Evolutionary conservation across 1,139 yeast species (phyloP).

Genomic region (Kurtzmaniella quercitrusa): DNA sequence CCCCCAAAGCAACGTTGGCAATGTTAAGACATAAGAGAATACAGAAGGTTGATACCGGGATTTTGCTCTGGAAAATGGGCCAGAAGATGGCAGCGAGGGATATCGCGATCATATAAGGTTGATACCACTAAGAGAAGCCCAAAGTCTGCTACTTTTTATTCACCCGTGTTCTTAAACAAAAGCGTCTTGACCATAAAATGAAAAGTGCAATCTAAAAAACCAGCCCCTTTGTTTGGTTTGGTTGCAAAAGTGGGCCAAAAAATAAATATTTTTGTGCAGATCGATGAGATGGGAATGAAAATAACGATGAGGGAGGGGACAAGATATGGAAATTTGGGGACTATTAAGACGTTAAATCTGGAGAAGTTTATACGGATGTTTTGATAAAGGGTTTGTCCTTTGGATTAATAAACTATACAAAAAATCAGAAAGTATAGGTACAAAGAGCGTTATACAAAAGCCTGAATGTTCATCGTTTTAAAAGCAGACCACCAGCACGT

Average conservation of each 20-base stretch:
- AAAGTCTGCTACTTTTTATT: no score
- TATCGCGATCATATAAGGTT: neutral
- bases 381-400: no score
- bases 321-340: neutral
- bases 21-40: neutral
- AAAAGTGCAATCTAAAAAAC: neutral
- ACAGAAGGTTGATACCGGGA: neutral
- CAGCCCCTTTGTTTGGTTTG: constrained; percentile 1
- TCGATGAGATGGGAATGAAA: neutral
- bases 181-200: no score
- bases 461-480: no score
- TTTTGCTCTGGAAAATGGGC: constrained; percentile 1
- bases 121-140: neutral
- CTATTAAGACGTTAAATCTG: no score
- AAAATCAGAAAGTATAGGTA: no score
- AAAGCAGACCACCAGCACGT: neutral
- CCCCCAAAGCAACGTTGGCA: neutral
- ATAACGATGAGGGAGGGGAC: neutral
- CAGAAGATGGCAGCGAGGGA: constrained; percentile 1
- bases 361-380: no score
- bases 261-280: neutral
- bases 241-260: constrained; percentile 1
- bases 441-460: no score
- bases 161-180: no score
- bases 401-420: no score